Conservation (phyloP, 2,329 filamentous ascomycete genomes). For the Pseudopithomyces chartarum region DNA sequence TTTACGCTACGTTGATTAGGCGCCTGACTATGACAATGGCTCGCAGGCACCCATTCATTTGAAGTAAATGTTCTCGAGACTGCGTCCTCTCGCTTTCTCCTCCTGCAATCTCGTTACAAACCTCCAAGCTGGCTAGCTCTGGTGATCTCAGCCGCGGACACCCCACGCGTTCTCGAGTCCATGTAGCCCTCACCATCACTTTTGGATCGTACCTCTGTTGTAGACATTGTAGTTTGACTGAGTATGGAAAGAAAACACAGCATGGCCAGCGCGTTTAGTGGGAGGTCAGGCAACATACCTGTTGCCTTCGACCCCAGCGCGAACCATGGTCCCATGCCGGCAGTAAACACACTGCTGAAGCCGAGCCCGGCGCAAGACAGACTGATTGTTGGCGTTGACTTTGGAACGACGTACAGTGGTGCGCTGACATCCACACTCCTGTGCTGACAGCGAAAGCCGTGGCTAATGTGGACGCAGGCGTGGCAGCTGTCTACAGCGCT, state of each 20-base stretch:
- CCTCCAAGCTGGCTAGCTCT: constrained; percentile 2
- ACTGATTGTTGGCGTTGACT: constrained; percentile 79
- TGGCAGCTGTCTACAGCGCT: constrained; percentile 74
- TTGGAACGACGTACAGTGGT: constrained; percentile 84
- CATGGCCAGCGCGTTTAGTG: constrained; percentile 31
- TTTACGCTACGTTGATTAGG: constrained; percentile 18
- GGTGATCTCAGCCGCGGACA: constrained; percentile 4
- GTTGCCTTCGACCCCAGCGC: constrained; percentile 36
- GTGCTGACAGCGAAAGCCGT: neutral
- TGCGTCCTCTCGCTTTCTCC: neutral
- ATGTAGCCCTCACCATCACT: constrained; percentile 5
- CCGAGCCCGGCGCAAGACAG: constrained; percentile 56
- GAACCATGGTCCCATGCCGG: constrained; percentile 28
- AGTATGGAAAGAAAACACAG: constrained; percentile 12
- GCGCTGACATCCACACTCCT: constrained; percentile 6
- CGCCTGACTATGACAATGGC: constrained; percentile 35
- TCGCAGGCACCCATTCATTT: constrained; percentile 35
- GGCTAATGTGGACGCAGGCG: constrained; percentile 49
- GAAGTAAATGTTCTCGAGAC: constrained; percentile 25
- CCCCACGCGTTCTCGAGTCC: constrained; percentile 1
- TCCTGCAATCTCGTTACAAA: neutral
- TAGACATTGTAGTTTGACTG: neutral
- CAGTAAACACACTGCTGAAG: constrained; percentile 15
- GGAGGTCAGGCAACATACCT: constrained; percentile 35
- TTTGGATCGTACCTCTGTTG: neutral